Base-by-base conservation (phyloP, 2,329 filamentous ascomycete genomes). In the Aspergillus floridensis region DNA sequence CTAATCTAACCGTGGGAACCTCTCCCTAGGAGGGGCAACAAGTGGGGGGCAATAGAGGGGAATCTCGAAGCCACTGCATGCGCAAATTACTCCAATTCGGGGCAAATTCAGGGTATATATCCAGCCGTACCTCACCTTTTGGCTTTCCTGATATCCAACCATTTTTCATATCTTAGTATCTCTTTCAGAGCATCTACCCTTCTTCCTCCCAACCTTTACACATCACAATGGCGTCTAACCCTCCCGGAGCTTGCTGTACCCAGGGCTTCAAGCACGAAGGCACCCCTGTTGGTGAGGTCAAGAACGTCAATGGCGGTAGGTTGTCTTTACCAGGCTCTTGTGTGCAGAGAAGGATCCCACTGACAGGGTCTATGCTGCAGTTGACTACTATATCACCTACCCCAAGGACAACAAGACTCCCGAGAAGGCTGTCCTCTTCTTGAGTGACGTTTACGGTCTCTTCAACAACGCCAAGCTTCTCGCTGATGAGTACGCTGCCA, bases 401-500 rank as follows among this genome's bases (percentile, higher is more conserved):
- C 83, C 84, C 31, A 76, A 81, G 60, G 74, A 79, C 66, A 81
- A 80, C 67, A 76, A 76, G 67, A 83, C 60, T 54, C 65, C 81
- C 22, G 77, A 82, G 31, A 81, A 81, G 57, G 84, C 84, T 55
- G 76, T 88, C 65, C 60, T 88, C 51, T 79, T 86, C 65, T 69
- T 86, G 56, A 79, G 81, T 60, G 86, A 88, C 66, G 79, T 86
- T 63, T 81, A 86, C 61, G 86, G 86, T 64, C 79, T 85, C 65
- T 84, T 82, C 72, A 74, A 75, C 73, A 87, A 89, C 74, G 77
- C 79, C 69, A 76, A 88, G 75, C 79, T 89, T 63, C 84, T 92
- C 67, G 89, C 89, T 60, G 90, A 93, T 78, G 85, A 90, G 69
- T 89, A 84, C 72, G 90, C 90, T 59, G 84, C 85, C 64, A 88